Evolutionary conservation across 1,139 yeast species (phyloP).

Genomic region (Protomyces arabidopsidicola): DNA sequence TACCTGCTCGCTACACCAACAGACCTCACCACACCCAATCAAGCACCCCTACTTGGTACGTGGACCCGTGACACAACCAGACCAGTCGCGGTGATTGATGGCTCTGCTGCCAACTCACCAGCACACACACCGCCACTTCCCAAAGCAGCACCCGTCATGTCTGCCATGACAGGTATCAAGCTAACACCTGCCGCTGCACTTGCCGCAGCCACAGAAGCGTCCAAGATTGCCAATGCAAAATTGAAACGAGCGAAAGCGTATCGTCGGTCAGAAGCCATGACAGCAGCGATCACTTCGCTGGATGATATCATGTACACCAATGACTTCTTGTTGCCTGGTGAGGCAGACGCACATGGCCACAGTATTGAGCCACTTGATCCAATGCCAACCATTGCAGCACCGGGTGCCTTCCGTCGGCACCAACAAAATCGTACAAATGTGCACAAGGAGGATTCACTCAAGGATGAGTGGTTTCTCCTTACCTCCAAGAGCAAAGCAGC

Average conservation of each 20-base stretch:
- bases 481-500: conserved; percentile 9
- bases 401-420: conserved; percentile 11
- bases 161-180: neutral
- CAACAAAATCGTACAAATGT: conserved; percentile 10
- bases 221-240: neutral
- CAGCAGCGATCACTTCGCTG: conserved; percentile 19
- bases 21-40: conserved; percentile 16
- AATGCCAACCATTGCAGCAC: neutral
- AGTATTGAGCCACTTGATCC: neutral
- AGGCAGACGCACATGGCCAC: neutral
- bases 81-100: conserved; percentile 27
- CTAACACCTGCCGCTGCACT: neutral
- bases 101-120: conserved; percentile 15
- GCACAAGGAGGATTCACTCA: conserved; percentile 17
- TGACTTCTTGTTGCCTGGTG: conserved; percentile 1
- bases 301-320: conserved; percentile 27
- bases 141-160: neutral
- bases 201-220: neutral
- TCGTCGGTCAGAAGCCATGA: conserved; percentile 5
- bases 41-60: conserved; percentile 28
- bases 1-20: conserved; percentile 3
- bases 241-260: neutral
- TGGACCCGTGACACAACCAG: conserved; percentile 27
- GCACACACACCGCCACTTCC: neutral
- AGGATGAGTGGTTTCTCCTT: conserved; percentile 20